Conservation (phyloP, 2,329 filamentous ascomycete genomes). For the Polychaeton citri region DNA sequence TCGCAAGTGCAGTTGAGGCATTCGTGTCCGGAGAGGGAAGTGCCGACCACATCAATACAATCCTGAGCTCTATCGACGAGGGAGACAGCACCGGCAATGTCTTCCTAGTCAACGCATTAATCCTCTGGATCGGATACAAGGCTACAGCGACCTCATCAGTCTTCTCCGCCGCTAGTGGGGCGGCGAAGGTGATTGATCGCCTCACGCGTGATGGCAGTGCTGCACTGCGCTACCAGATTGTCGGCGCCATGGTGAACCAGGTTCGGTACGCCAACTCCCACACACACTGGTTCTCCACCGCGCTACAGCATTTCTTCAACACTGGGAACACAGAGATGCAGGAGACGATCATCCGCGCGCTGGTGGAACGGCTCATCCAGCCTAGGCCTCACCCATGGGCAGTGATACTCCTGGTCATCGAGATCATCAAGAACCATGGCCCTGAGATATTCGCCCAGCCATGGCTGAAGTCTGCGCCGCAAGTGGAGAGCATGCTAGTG, state of each 20-base stretch:
- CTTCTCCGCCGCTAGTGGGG: slow-evolving; percentile 52
- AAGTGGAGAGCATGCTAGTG: slow-evolving; percentile 43
- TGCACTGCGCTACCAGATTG: slow-evolving; percentile 71
- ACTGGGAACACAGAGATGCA: slow-evolving; percentile 57
- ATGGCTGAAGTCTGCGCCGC: slow-evolving; percentile 79
- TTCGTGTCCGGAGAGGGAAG: slow-evolving; percentile 33
- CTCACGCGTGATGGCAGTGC: slow-evolving; percentile 62
- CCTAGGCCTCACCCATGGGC: slow-evolving; percentile 96
- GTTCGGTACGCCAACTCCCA: slow-evolving; percentile 79
- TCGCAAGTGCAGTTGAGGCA: slow-evolving; percentile 41
- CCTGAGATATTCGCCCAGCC: slow-evolving; percentile 87
- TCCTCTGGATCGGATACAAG: slow-evolving; percentile 67
- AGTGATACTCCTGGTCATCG: slow-evolving; percentile 71
- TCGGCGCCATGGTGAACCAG: slow-evolving; percentile 80
- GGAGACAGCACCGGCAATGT: slow-evolving; percentile 29
- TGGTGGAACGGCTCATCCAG: slow-evolving; percentile 76
- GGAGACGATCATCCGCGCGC: slow-evolving; percentile 77
- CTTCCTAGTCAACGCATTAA: slow-evolving; percentile 63
- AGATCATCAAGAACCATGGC: slow-evolving; percentile 81
- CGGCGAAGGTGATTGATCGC: slow-evolving; percentile 60
- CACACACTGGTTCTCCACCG: slow-evolving; percentile 85
- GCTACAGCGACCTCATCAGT: slow-evolving; percentile 51
- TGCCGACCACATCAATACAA: slow-evolving; percentile 61
- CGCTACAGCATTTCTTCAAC: slow-evolving; percentile 70
- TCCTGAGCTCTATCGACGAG: slow-evolving; percentile 59